Conservation (phyloP, 164 flowering plant genomes). For the Dillenia suffruticosa region DNA sequence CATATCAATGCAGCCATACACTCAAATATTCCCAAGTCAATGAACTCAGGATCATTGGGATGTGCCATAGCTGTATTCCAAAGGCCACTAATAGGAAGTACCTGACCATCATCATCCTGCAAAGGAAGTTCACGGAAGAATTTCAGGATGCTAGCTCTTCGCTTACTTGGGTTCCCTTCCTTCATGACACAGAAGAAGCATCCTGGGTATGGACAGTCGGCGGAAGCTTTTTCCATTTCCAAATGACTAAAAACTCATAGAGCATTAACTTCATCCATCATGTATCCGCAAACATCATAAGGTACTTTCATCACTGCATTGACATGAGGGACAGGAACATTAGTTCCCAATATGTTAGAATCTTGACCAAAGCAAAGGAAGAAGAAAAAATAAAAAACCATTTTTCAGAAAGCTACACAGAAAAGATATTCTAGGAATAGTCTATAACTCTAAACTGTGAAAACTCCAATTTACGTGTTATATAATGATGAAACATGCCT, state of each 20-base stretch:
- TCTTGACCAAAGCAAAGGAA: too few species aligned
- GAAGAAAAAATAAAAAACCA: too few species aligned
- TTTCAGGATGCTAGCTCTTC: constrained; percentile 80
- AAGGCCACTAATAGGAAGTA: constrained; percentile 94
- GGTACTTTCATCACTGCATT: constrained; percentile 17
- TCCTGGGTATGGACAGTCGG: constrained; percentile 94
- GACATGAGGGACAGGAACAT: background rate
- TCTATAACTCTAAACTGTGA: too few species aligned
- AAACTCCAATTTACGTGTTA: too few species aligned
- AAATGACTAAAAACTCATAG: constrained; percentile 13
- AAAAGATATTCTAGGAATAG: too few species aligned
- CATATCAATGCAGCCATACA: constrained; percentile 96
- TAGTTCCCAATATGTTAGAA: too few species aligned
- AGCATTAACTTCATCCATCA: constrained; percentile 10
- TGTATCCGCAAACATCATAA: constrained; percentile 1
- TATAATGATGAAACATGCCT: too few species aligned
- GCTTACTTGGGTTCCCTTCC: constrained; percentile 89
- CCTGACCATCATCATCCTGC: constrained; percentile 98
- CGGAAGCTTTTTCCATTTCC: constrained; percentile 70
- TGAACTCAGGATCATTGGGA: constrained; percentile 97
- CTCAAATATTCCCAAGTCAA: constrained; percentile 91
- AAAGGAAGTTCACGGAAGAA: constrained; percentile 95
- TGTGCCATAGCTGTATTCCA: constrained; percentile 99
- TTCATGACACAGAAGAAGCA: constrained; percentile 99
- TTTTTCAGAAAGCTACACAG: too few species aligned